These are phyloP conservation scores for Neurospora tetraspora DNA, from an alignment of 495 filamentous ascomycete genomes.

Conservation along the genomic window DNA sequence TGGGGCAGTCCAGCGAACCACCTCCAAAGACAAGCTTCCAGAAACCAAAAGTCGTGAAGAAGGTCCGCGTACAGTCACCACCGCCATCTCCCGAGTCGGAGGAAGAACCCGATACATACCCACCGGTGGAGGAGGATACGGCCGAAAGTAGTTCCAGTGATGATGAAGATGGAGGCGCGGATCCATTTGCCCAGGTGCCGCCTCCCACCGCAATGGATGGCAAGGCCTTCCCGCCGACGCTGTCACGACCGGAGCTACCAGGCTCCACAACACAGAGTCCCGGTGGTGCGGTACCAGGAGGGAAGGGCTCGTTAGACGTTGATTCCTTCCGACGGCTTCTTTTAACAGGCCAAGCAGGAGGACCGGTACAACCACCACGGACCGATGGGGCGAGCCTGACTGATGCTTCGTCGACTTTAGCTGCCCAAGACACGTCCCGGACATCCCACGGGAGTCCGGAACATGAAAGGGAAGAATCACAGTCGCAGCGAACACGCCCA, in stretches of 20 bases:
- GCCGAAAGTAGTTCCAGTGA: slow-evolving; percentile 12
- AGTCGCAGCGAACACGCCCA: slow-evolving; percentile 17
- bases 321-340: slow-evolving; percentile 51
- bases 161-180: slow-evolving; percentile 3
- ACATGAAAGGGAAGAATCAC: slow-evolving; percentile 29
- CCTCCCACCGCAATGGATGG: too few relatives aligned
- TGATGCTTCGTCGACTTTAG: slow-evolving; percentile 36
- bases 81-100: slow-evolving; percentile 40
- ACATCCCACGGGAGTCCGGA: slow-evolving; percentile 37
- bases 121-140: slow-evolving; percentile 16
- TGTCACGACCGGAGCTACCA: too few relatives aligned
- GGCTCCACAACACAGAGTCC: slow-evolving; percentile 10
- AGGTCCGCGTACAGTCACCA: slow-evolving; percentile 46
- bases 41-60: slow-evolving; percentile 41
- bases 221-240: too few relatives aligned
- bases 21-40: slow-evolving; percentile 32
- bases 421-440: slow-evolving; percentile 32
- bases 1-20: slow-evolving; percentile 19
- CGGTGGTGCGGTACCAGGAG: slow-evolving; percentile 6
- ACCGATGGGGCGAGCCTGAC: slow-evolving; percentile 36
- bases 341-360: slow-evolving; percentile 45
- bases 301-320: slow-evolving; percentile 45
- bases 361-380: slow-evolving; percentile 7
- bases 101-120: slow-evolving; percentile 22
- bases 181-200: neutral